Conservation (phyloP, 2,329 filamentous ascomycete genomes). For the Westerdykella sp. region DNA sequence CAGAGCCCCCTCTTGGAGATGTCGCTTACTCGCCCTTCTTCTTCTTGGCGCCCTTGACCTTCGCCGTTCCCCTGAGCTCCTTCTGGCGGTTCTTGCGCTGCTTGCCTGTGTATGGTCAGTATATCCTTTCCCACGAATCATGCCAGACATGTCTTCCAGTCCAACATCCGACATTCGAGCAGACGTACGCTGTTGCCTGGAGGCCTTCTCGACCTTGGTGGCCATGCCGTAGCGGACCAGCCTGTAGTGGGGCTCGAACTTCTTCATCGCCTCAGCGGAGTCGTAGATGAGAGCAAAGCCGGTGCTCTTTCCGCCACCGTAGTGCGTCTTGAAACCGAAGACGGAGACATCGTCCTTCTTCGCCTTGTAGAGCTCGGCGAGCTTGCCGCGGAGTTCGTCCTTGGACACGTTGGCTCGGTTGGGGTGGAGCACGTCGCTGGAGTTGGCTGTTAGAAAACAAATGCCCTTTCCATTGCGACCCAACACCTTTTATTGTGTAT, state of each 20-base stretch:
- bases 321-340: constrained; percentile 98
- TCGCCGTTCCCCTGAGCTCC: constrained; percentile 95
- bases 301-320: constrained; percentile 99
- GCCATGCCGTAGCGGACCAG: constrained; percentile 89
- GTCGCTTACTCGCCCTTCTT: constrained; percentile 67
- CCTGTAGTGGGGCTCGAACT: constrained; percentile 98
- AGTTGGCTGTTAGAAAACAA: constrained; percentile 25
- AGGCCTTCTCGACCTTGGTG: constrained; percentile 92
- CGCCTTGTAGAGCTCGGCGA: constrained; percentile 95
- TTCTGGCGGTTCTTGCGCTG: constrained; percentile 99
- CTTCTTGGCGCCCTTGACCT: constrained; percentile 91
- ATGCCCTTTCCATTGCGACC: constrained; percentile 10
- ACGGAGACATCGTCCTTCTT: constrained; percentile 95
- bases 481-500: not conserved
- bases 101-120: constrained; percentile 67
- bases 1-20: constrained; percentile 19
- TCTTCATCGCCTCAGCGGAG: constrained; percentile 96
- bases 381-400: constrained; percentile 94
- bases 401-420: constrained; percentile 98
- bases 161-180: too few species aligned
- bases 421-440: constrained; percentile 98
- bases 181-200: constrained; percentile 96
- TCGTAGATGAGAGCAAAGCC: constrained; percentile 99
- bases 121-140: constrained; percentile 10
- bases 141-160: constrained; percentile 6